Conservation (phyloP, 1,139 yeast species). For the Suhomyces anneliseae region DNA sequence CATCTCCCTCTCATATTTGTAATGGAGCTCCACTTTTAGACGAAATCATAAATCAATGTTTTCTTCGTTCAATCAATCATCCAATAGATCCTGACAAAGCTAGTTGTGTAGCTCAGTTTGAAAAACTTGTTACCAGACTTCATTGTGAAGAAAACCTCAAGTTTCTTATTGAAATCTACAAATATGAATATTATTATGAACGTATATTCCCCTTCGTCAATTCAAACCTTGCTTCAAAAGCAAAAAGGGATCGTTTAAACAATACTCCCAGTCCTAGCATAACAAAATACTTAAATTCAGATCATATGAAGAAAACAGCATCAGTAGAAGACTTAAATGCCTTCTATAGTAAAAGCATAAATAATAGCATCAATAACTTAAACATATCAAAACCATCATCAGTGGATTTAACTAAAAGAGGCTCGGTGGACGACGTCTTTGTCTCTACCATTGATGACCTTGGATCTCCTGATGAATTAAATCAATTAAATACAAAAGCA, state of each 20-base stretch:
- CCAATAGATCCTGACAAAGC: conserved; percentile 10
- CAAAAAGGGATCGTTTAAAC: conserved; percentile 15
- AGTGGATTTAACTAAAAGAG: background rate
- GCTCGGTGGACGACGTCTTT: conserved; percentile 20
- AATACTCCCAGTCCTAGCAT: conserved; percentile 17
- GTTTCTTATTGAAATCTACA: conserved; percentile 46
- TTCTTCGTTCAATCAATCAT: conserved; percentile 18
- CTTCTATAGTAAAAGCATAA: conserved; percentile 10
- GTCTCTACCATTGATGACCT: conserved; percentile 37
- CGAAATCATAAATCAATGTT: conserved; percentile 24
- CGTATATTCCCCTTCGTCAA: conserved; percentile 17
- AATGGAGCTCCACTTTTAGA: conserved; percentile 15
- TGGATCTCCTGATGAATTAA: conserved; percentile 13
- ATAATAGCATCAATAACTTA: conserved; percentile 8
- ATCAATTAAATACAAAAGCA: conserved; percentile 11
- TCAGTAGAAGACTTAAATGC: conserved; percentile 10
- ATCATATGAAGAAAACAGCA: conserved; percentile 2
- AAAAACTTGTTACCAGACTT: conserved; percentile 16
- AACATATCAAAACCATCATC: conserved; percentile 1
- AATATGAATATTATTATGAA: conserved; percentile 35
- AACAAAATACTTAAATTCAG: conserved; percentile 4
- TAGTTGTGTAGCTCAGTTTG: conserved; percentile 12
- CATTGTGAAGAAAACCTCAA: conserved; percentile 50
- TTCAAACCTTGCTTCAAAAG: conserved; percentile 5
- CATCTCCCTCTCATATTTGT: background rate